A percentile compares a stretch with the other conserved stretches of the same genome.
Evolutionary conservation across 805 yeast species (phyloP).

Genomic region (Hanseniaspora jakobsenii): DNA sequence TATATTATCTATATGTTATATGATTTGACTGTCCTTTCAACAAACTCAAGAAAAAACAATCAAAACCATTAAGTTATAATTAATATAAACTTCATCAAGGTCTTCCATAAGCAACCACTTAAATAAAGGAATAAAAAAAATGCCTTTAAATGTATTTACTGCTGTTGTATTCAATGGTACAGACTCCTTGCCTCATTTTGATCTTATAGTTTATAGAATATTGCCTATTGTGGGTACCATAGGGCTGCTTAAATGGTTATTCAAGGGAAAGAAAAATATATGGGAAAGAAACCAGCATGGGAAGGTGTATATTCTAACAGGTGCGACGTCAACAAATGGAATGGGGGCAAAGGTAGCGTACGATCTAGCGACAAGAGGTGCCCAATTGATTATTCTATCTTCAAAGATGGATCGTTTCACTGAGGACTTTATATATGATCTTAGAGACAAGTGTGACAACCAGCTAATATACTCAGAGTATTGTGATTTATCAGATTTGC

Average conservation of each 20-base stretch:
- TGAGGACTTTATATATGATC: slow-evolving; percentile 63
- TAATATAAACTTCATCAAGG: no score
- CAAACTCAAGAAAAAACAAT: no score
- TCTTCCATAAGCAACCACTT: background rate
- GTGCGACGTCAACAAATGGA: slow-evolving; percentile 75
- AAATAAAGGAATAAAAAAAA: slow-evolving; percentile 23
- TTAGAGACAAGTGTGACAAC: slow-evolving; percentile 59
- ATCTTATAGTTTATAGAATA: slow-evolving; percentile 36
- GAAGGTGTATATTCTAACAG: slow-evolving; percentile 67
- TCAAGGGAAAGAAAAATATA: slow-evolving; percentile 67
- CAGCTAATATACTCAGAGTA: slow-evolving; percentile 78
- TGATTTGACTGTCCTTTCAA: no score
- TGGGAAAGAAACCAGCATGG: slow-evolving; percentile 94
- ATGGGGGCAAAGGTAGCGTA: slow-evolving; percentile 65
- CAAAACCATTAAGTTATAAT: no score
- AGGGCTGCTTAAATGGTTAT: slow-evolving; percentile 52
- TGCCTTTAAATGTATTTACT: slow-evolving; percentile 82
- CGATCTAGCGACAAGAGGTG: slow-evolving; percentile 71
- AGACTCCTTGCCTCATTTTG: slow-evolving; percentile 63
- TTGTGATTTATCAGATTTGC: slow-evolving; percentile 64
- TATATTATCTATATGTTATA: no score
- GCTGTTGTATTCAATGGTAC: slow-evolving; percentile 61
- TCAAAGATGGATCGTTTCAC: slow-evolving; percentile 63
- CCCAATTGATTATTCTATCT: slow-evolving; percentile 68
- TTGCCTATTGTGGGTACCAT: slow-evolving; percentile 43